These are phyloP conservation scores for Pisolithus tinctorius DNA, from an alignment of 768 basidiomycete genomes.

Conservation along the genomic window DNA sequence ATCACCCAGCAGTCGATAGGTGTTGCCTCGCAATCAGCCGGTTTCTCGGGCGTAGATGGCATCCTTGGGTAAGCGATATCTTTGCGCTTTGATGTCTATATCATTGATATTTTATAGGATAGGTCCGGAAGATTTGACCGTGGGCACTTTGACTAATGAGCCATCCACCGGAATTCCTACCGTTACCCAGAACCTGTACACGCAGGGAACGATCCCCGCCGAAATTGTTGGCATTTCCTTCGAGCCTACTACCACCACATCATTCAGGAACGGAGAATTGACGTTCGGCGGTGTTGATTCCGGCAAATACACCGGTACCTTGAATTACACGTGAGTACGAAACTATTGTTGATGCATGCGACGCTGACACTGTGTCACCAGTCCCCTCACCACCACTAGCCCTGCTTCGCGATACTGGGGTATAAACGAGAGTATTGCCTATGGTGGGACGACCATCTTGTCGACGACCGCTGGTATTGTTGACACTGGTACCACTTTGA, in stretches of 20 bases:
- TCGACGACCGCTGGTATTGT: slow-evolving; percentile 48
- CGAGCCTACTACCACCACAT: background rate
- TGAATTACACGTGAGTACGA: slow-evolving; percentile 35
- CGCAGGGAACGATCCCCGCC: background rate
- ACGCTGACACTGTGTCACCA: slow-evolving; percentile 10
- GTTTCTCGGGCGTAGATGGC: too few relatives aligned
- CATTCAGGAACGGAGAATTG: slow-evolving; percentile 11
- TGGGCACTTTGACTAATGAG: slow-evolving; percentile 11
- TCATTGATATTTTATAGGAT: slow-evolving; percentile 16
- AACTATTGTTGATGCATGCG: background rate
- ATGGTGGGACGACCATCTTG: slow-evolving; percentile 43
- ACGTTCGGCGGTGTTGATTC: slow-evolving; percentile 36
- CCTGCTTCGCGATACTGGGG: slow-evolving; percentile 54
- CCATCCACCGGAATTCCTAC: slow-evolving; percentile 15
- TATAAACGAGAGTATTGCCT: slow-evolving; percentile 48
- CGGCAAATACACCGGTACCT: slow-evolving; percentile 34
- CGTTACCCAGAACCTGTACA: slow-evolving; percentile 7
- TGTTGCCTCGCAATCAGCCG: slow-evolving; percentile 14
- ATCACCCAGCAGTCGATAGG: slow-evolving; percentile 27
- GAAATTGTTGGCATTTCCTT: background rate
- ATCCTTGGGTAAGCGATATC: too few relatives aligned
- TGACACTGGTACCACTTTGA: slow-evolving; percentile 52
- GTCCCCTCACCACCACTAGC: slow-evolving; percentile 40
- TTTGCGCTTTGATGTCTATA: too few relatives aligned
- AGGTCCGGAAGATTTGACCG: slow-evolving; percentile 27